Evolutionary conservation across 2,329 filamentous ascomycete species (phyloP).

Genomic region (Sclerotinia sclerotiorum): DNA sequence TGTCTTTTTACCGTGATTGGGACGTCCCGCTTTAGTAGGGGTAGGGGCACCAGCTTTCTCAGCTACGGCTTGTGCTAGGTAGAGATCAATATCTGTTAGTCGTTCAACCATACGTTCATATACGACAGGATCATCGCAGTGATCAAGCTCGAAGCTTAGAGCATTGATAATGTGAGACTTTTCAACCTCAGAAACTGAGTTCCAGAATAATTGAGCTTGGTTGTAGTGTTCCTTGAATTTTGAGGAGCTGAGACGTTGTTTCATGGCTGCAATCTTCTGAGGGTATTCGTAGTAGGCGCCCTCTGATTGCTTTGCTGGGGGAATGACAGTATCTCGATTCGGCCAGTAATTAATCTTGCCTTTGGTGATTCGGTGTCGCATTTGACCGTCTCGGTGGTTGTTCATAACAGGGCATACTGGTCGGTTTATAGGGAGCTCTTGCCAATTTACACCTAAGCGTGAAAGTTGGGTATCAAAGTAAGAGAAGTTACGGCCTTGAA

Average conservation of each 20-base stretch:
- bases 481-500: constrained; percentile 70
- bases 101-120: constrained; percentile 69
- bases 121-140: constrained; percentile 76
- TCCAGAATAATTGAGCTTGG: constrained; percentile 81
- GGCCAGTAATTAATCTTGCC: constrained; percentile 79
- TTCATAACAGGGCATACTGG: constrained; percentile 75
- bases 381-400: constrained; percentile 71
- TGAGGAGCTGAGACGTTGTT: constrained; percentile 64
- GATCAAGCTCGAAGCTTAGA: constrained; percentile 71
- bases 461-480: constrained; percentile 69
- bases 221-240: constrained; percentile 79
- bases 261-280: constrained; percentile 65
- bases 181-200: constrained; percentile 68
- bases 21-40: constrained; percentile 51
- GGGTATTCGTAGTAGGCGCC: constrained; percentile 70
- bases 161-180: constrained; percentile 61
- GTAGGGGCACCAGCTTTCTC: constrained; percentile 65
- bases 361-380: constrained; percentile 71
- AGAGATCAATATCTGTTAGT: constrained; percentile 69
- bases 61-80: constrained; percentile 67
- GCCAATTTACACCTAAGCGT: constrained; percentile 71
- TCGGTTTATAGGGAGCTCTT: constrained; percentile 75
- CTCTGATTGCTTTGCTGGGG: constrained; percentile 61
- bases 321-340: constrained; percentile 64
- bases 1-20: constrained; percentile 68